Base-by-base conservation (phyloP, 2,329 filamentous ascomycete genomes). In the Penicillium sp. region DNA sequence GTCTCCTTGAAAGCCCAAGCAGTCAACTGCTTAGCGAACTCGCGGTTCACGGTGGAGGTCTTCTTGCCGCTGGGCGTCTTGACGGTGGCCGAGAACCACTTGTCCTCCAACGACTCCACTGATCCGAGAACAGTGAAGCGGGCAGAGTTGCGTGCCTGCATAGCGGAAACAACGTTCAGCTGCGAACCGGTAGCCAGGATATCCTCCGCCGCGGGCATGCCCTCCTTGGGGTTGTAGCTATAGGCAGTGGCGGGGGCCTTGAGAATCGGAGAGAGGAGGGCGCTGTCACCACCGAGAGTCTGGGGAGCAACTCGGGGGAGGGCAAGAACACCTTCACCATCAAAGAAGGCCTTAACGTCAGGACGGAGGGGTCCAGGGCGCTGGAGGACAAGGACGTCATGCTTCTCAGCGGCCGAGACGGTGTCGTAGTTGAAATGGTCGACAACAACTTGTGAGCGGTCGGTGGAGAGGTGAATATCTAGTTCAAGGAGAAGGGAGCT, bases 1-100 rank as follows among this genome's bases (percentile, higher is more conserved):
- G 88, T 85, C 80, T 99, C 94, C 78, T 96, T 88, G 82, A 99
- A 99, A 0, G 93, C 86, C 94, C 94, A 99, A n/a, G 85, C 89
- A n/a, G 89, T 88, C 56, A 99, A 76, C 69, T 89, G 86, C 77
- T 89, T 88, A 21, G 90, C 89, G 70, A 99, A 97, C 54, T 90
- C 90, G 68, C 86, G 84, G 79, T 99, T 99, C 66, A 83, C 84
- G 13, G 90, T 89, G 73, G 84, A 83, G 43, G 83, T 79, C 61
- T 82, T 78, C 70, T 86, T 86, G 56, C 79, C 81, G 48, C 68
- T 73, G 13, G 79, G 73, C 8, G 78, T 76, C 76, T 88, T 83
- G 49, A 96, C 91, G 72, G 86, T 87, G 55, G 89, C 89, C 56
- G 89, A 87, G 70, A 97, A 92, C 91, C 93, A 97, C 75, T 86